These are phyloP conservation scores for Escallonia herrerae DNA, from an alignment of 129 eudicot genomes.

Conservation along the genomic window DNA sequence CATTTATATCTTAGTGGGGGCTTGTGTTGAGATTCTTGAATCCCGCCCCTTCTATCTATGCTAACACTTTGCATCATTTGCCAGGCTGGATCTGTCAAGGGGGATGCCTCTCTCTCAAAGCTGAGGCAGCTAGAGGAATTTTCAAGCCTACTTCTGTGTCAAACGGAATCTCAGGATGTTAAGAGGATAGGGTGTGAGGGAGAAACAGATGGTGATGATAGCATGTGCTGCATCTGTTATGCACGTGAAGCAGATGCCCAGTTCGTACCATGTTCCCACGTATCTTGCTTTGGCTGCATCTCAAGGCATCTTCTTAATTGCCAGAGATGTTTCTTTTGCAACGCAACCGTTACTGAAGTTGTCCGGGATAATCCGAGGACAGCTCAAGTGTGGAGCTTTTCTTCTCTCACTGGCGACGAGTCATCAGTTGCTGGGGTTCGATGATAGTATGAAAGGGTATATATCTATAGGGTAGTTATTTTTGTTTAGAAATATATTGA, in stretches of 20 bases:
- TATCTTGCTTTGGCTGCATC: constrained; percentile 87
- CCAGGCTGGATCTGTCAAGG: constrained; percentile 62
- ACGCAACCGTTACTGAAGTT: constrained; percentile 54
- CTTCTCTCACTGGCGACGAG: no score
- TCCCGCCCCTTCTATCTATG: no score
- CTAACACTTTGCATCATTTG: constrained; percentile 1
- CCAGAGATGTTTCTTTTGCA: constrained; percentile 97
- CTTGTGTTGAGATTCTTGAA: no score
- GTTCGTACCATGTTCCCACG: constrained; percentile 76
- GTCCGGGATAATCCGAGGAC: constrained; percentile 25
- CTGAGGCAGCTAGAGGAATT: constrained; percentile 69
- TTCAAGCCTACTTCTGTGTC: constrained; percentile 54
- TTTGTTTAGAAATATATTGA: no score
- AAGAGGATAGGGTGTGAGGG: constrained; percentile 28
- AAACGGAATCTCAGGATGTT: constrained; percentile 28
- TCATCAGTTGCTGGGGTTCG: no score
- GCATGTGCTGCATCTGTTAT: constrained; percentile 82
- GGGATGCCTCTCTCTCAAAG: constrained; percentile 49
- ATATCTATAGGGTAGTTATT: no score
- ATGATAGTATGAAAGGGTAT: no score
- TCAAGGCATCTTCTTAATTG: constrained; percentile 90
- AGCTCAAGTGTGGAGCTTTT: neutral
- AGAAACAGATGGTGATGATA: constrained; percentile 50
- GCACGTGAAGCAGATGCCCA: constrained; percentile 55
- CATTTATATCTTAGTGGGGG: no score